Conservation (phyloP, 345 rosid genomes). For the Raphanus sativus region DNA sequence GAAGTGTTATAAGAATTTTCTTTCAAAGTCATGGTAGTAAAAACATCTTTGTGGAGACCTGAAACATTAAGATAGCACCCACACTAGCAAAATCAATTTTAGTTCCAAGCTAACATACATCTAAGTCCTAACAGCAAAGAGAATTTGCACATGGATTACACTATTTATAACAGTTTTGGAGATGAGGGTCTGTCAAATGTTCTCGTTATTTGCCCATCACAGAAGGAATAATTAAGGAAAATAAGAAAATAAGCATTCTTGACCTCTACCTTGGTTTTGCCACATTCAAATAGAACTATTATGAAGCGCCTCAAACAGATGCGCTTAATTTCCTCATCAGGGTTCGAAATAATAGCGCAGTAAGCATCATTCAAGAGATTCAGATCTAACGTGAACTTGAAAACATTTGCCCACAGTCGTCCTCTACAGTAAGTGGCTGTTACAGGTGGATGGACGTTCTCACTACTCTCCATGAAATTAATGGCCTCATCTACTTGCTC, state of each 20-base stretch:
- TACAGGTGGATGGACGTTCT: slow-evolving; percentile 46
- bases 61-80: slow-evolving; percentile 14
- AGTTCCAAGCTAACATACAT: slow-evolving; percentile 12
- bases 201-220: not conserved
- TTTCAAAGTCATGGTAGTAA: slow-evolving; percentile 10
- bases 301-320: slow-evolving; percentile 94
- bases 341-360: slow-evolving; percentile 96
- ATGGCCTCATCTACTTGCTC: slow-evolving; percentile 96
- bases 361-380: slow-evolving; percentile 84
- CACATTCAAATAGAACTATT: slow-evolving; percentile 80
- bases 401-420: slow-evolving; percentile 91
- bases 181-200: not conserved
- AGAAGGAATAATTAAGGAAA: slow-evolving; percentile 4
- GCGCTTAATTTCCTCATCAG: slow-evolving; percentile 92
- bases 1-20: slow-evolving; percentile 5
- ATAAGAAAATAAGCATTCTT: slow-evolving; percentile 18
- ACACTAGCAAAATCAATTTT: slow-evolving; percentile 14
- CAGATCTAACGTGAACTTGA: slow-evolving; percentile 89
- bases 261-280: slow-evolving; percentile 70
- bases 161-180: not conserved
- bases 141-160: slow-evolving; percentile 9
- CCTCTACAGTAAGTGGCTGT: slow-evolving; percentile 62
- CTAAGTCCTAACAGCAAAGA: slow-evolving; percentile 4
- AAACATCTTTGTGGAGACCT: slow-evolving; percentile 6
- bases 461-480: slow-evolving; percentile 35